A percentile compares a stretch with the other conserved stretches of the same genome.
Evolutionary conservation across 495 filamentous ascomycete species (phyloP).

Genomic region (Penicillium psychrofluorescens): DNA sequence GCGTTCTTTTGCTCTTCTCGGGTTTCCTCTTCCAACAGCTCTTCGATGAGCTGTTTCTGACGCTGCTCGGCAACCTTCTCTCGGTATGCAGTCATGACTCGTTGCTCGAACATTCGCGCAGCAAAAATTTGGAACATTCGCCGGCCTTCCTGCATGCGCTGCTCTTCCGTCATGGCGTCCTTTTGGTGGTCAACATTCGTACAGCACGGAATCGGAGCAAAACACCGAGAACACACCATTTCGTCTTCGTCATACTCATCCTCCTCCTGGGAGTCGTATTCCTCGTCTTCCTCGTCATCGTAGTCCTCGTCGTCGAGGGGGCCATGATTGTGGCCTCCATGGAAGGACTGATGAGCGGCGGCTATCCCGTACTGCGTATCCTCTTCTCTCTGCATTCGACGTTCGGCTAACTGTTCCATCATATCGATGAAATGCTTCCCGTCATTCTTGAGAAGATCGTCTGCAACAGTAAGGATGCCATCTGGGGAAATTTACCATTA

Average conservation of each 20-base stretch:
- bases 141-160: constrained; percentile 97
- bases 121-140: constrained; percentile 99
- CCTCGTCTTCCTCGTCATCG: constrained; percentile 76
- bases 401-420: constrained; percentile 99
- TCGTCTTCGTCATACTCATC: constrained; percentile 83
- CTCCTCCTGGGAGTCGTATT: constrained; percentile 83
- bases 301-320: constrained; percentile 69
- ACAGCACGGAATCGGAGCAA: constrained; percentile 6
- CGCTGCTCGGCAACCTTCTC: constrained; percentile 93
- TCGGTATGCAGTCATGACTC: constrained; percentile 92
- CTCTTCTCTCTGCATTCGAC: constrained; percentile 92
- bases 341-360: constrained; percentile 52
- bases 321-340: constrained; percentile 55
- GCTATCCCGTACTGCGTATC: constrained; percentile 67
- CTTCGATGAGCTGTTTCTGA: constrained; percentile 83
- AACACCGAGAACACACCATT: constrained; percentile 45
- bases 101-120: constrained; percentile 97
- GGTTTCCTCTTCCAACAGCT: constrained; percentile 76
- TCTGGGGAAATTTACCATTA: constrained; percentile 50
- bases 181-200: constrained; percentile 36
- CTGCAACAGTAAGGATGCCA: constrained; percentile 96
- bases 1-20: constrained; percentile 71
- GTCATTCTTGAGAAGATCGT: constrained; percentile 97
- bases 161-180: constrained; percentile 95
- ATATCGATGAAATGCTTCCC: constrained; percentile 99